A percentile compares a stretch with the other conserved stretches of the same genome.
These are phyloP conservation scores for Annona squamosa DNA, from an alignment of 164 flowering plant species.

Conservation along the genomic window DNA sequence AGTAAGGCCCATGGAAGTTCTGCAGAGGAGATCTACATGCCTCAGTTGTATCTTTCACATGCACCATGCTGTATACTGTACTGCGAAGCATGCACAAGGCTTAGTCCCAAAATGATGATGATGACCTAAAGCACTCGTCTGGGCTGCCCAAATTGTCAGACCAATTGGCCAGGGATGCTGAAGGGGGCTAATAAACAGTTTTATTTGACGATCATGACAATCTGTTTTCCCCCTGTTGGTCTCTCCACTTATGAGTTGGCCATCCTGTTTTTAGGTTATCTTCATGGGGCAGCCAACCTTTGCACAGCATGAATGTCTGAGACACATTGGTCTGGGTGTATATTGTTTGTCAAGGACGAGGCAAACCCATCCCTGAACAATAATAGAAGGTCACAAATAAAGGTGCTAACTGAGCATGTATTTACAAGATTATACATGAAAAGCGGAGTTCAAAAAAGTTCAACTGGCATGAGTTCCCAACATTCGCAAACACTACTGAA, in stretches of 20 bases:
- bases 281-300: background rate
- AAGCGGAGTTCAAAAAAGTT: too few species aligned
- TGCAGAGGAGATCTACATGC: too few species aligned
- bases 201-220: background rate
- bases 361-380: too few species aligned
- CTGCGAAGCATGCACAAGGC: background rate
- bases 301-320: background rate
- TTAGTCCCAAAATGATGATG: background rate
- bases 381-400: too few species aligned
- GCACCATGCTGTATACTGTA: background rate
- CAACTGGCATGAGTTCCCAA: too few species aligned
- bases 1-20: background rate
- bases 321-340: background rate
- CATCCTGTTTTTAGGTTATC: background rate
- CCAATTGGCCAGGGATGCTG: background rate
- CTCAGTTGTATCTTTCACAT: background rate
- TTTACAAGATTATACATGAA: too few species aligned
- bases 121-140: background rate
- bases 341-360: background rate
- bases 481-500: too few species aligned
- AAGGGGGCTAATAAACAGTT: background rate
- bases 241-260: background rate
- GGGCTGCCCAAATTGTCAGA: background rate
- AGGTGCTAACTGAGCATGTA: too few species aligned
- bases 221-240: background rate